A percentile compares a stretch with the other conserved stretches of the same genome.
Evolutionary conservation across 495 filamentous ascomycete species (phyloP).

Genomic region (Platismatia glauca): DNA sequence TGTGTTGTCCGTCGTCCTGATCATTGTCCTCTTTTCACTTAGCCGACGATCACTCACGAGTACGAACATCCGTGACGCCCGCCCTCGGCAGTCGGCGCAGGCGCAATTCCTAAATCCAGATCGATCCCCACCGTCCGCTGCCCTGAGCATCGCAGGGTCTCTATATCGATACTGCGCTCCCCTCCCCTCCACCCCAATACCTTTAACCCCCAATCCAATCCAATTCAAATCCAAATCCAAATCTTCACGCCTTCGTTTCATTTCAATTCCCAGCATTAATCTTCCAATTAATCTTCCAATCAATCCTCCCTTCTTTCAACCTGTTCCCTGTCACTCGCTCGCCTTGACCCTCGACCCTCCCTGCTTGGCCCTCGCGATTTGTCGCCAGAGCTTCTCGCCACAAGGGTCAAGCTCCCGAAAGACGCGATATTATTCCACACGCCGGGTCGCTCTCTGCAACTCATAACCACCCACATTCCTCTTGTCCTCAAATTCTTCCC

Average conservation of each 20-base stretch:
- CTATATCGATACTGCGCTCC: constrained; percentile 6
- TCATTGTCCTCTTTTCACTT: background rate
- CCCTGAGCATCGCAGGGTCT: constrained; percentile 16
- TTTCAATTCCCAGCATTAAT: background rate
- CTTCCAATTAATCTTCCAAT: background rate
- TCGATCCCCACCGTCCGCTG: constrained; percentile 15
- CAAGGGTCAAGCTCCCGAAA: constrained; percentile 3
- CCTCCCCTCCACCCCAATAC: background rate
- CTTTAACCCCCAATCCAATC: background rate
- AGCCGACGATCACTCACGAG: constrained; percentile 8
- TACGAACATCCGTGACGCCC: background rate
- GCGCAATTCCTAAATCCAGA: background rate
- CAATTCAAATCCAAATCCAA: background rate
- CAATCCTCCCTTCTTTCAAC: background rate
- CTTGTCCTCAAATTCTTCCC: background rate
- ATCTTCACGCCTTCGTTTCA: background rate
- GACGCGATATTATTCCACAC: background rate
- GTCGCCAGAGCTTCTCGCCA: background rate
- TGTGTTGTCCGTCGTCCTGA: too few species aligned
- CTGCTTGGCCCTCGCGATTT: background rate
- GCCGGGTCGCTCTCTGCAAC: background rate
- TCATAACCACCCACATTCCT: constrained; percentile 1
- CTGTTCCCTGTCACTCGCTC: background rate
- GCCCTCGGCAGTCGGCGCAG: background rate
- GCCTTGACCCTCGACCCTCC: background rate